A percentile compares a stretch with the other conserved stretches of the same genome.
These are phyloP conservation scores for Colletotrichum falcatum DNA, from an alignment of 2,329 filamentous ascomycete genomes.

Conservation along the genomic window DNA sequence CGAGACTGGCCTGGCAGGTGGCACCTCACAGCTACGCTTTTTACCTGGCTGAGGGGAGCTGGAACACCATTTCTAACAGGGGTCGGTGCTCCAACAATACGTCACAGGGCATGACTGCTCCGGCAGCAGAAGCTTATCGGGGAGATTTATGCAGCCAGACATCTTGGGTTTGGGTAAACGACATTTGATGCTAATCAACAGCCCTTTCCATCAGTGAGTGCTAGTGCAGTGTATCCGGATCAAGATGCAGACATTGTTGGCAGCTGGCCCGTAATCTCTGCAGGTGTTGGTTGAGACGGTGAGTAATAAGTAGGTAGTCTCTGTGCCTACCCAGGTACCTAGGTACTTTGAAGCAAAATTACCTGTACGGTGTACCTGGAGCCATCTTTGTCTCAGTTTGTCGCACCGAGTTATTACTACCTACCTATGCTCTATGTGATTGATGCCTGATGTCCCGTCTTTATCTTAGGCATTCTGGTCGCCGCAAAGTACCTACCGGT, in stretches of 20 bases:
- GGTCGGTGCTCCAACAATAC: slow-evolving; percentile 18
- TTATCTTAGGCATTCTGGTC: too few relatives aligned
- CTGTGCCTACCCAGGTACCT: too few relatives aligned
- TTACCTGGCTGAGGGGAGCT: slow-evolving; percentile 14
- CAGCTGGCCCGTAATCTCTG: slow-evolving; percentile 14
- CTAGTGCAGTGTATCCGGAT: not conserved
- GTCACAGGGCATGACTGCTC: slow-evolving; percentile 23
- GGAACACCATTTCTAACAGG: slow-evolving; percentile 22
- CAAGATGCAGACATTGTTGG: not conserved
- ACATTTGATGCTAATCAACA: not conserved
- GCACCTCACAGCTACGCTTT: not conserved
- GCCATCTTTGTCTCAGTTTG: too few relatives aligned
- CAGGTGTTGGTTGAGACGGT: slow-evolving; percentile 31
- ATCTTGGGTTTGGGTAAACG: not conserved
- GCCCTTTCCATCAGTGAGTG: not conserved
- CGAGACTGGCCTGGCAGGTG: slow-evolving; percentile 1
- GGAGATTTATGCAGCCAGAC: not conserved
- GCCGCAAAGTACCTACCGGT: too few relatives aligned
- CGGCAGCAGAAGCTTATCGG: slow-evolving; percentile 24
- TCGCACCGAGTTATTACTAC: too few relatives aligned
- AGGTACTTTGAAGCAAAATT: too few relatives aligned
- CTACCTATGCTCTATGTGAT: too few relatives aligned
- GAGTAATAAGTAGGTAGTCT: not conserved
- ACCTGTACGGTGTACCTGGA: too few relatives aligned
- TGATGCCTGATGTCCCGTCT: too few relatives aligned